A percentile compares a stretch with the other conserved stretches of the same genome.
Conservation (phyloP, 345 rosid genomes). For the Populus deltoides region DNA sequence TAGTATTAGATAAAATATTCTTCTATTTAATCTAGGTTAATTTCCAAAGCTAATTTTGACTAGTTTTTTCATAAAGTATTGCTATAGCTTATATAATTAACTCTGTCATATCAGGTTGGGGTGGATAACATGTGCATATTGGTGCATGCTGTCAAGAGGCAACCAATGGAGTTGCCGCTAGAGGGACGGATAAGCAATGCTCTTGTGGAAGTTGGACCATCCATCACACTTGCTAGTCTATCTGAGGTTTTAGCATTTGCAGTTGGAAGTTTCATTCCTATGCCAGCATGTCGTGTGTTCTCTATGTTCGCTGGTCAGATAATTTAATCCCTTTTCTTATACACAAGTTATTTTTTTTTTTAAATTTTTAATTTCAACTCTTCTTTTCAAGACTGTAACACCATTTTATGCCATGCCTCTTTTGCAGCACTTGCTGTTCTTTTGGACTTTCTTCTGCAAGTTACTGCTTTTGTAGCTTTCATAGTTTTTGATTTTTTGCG, state of each 20-base stretch:
- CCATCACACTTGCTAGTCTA: slow-evolving; percentile 94
- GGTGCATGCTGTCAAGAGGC: slow-evolving; percentile 94
- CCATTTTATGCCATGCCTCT: slow-evolving; percentile 11
- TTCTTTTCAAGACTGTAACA: neutral
- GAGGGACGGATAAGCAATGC: slow-evolving; percentile 89
- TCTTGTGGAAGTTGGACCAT: slow-evolving; percentile 97
- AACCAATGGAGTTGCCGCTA: slow-evolving; percentile 69
- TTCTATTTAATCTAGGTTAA: neutral
- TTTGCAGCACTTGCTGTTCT: slow-evolving; percentile 89
- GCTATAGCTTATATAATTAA: slow-evolving; percentile 7
- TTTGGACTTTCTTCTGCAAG: slow-evolving; percentile 92
- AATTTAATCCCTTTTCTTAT: slow-evolving; percentile 4
- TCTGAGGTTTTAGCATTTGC: slow-evolving; percentile 95
- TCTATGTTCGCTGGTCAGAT: slow-evolving; percentile 95
- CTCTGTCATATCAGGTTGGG: slow-evolving; percentile 61
- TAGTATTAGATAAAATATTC: neutral
- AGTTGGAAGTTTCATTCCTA: slow-evolving; percentile 87
- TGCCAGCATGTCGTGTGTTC: slow-evolving; percentile 98
- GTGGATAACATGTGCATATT: slow-evolving; percentile 98
- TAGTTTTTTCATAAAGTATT: neutral
- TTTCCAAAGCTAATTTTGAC: neutral
- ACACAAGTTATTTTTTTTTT: neutral
- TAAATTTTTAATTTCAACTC: neutral
- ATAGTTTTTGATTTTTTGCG: slow-evolving; percentile 84
- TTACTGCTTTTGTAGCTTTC: slow-evolving; percentile 95